Evolutionary conservation across 768 basidiomycete genomes (phyloP), one percentile per base, ranked within the genome.

Genomic region (Paxillus ammoniavirescens): DNA sequence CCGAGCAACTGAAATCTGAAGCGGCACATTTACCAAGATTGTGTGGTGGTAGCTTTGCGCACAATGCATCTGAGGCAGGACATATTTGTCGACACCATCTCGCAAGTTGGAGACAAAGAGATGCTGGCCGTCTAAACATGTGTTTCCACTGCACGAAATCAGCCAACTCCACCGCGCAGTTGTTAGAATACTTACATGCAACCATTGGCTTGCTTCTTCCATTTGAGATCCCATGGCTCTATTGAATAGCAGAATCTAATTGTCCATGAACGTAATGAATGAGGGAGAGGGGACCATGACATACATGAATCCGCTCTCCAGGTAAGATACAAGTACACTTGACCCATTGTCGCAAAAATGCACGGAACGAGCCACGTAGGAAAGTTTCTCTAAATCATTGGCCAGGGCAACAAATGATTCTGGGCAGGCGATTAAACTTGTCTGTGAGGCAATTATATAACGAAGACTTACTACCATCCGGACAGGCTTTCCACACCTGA

Each of bases 31-130:
- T 1, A 37, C 15, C 5, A 59, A 14, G n/a, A 57, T 53, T 5
- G 42, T 35, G 18, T 53, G 46, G 9, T 9, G 41, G 9, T 40
- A 55, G 12, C 33, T 43, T n/a, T 55, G 50, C 1, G 26, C 10
- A 1, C n/a, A 17, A 23, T 58, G 38, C 1, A 58, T 10, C 1
- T 45, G 12, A 23, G 54, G 57, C 5, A 56, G 1, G 5, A 8
- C 6, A 13, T 58, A 58, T 45, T 40, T 44, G 21, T 59, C 50
- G 2, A 59, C 35, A 28, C 58, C 35, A 30, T 56, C 46, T 5
- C 37, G 23, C 3, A 59, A 30, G 35, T 59, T 59, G 21, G 50
- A 52, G 14, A 59, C 15, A 1, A 56, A 33, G 0, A 59, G 38
- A 2, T 56, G 47, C 18, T 53, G 42, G 13, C 55, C 30, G 4